A percentile compares a stretch with the other conserved stretches of the same genome.
phyloP scores from a whole-genome alignment of 1,139 yeast genomes.

The Kurtzmaniella quercitrusa region DNA sequence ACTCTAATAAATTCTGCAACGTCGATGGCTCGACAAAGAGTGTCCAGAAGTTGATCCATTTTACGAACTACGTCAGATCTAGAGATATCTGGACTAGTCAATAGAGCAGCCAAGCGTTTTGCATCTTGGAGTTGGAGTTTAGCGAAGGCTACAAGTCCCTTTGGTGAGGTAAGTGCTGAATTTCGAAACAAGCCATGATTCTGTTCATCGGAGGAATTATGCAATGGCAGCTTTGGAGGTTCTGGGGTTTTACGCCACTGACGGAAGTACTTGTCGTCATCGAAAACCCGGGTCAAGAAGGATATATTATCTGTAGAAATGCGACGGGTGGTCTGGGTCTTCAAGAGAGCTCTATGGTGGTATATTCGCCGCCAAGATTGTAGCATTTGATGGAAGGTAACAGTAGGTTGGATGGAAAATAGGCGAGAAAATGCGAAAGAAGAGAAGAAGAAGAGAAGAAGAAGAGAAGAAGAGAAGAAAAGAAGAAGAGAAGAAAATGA shows the following conservation, averaged over 20 bases:
- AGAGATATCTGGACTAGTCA: conserved; percentile 42
- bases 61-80: conserved; percentile 27
- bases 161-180: conserved; percentile 61
- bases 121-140: conserved; percentile 61
- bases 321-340: background rate
- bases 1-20: conserved; percentile 90
- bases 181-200: conserved; percentile 71
- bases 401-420: background rate
- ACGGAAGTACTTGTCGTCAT: conserved; percentile 39
- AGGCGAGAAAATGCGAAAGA: too few species aligned
- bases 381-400: background rate
- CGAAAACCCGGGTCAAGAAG: conserved; percentile 35
- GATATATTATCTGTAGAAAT: background rate
- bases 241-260: conserved; percentile 14
- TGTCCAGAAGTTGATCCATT: conserved; percentile 82
- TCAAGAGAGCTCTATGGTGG: background rate
- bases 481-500: too few species aligned
- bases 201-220: background rate
- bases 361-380: background rate
- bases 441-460: too few species aligned
- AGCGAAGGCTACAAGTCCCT: conserved; percentile 68
- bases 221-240: conserved; percentile 9
- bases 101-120: conserved; percentile 50
- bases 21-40: conserved; percentile 88
- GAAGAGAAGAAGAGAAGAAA: too few species aligned